Conservation (phyloP, 345 rosid genomes). For the Fremontodendron californicum region DNA sequence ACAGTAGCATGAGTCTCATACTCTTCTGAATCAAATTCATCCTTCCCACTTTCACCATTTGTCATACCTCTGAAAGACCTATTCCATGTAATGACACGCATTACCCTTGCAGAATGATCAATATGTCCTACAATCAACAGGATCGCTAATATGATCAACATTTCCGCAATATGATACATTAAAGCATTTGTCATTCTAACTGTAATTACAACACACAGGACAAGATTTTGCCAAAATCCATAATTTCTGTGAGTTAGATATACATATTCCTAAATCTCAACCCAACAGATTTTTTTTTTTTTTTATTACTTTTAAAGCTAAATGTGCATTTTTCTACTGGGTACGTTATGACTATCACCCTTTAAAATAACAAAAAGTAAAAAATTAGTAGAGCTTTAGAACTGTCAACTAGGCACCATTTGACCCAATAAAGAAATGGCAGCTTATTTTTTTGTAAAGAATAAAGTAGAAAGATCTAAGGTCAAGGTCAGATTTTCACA, state of each 20-base stretch:
- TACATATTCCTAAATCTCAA: neutral
- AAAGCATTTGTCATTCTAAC: neutral
- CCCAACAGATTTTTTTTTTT: neutral
- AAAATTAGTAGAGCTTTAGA: conserved; percentile 7
- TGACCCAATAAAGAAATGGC: neutral
- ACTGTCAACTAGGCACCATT: neutral
- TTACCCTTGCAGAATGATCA: conserved; percentile 91
- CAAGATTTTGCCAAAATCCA: neutral
- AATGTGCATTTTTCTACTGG: neutral
- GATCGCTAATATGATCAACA: neutral
- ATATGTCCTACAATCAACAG: conserved; percentile 52
- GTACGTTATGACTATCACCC: neutral
- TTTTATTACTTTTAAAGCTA: neutral
- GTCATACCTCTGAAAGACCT: conserved; percentile 62
- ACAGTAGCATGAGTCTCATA: conserved; percentile 86
- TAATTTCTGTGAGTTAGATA: neutral
- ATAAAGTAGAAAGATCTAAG: conserved; percentile 27
- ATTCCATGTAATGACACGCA: conserved; percentile 98
- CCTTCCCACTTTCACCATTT: conserved; percentile 58
- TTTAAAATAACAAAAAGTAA: neutral
- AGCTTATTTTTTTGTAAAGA: conserved; percentile 21
- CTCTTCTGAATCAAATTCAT: conserved; percentile 67
- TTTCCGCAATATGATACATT: neutral
- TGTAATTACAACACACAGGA: neutral
- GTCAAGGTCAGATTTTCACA: conserved; percentile 22